A percentile compares a stretch with the other conserved stretches of the same genome.
These are phyloP conservation scores for Afroboletus lepidellus DNA, from an alignment of 1,284 basidiomycete genomes.

Conservation along the genomic window DNA sequence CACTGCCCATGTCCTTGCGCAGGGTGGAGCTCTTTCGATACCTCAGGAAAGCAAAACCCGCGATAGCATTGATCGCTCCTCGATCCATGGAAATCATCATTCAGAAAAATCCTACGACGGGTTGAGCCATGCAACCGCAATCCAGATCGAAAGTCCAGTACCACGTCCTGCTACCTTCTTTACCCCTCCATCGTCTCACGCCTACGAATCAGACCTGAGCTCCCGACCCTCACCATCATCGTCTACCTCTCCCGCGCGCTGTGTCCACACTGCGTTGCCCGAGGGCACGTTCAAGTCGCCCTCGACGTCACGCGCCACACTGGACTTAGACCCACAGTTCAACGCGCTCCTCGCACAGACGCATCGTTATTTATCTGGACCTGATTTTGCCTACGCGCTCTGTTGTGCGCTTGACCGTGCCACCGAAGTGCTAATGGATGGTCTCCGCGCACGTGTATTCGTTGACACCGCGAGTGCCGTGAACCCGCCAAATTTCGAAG, in stretches of 20 bases:
- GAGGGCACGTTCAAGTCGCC: conserved; percentile 10
- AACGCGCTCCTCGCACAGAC: conserved; percentile 69
- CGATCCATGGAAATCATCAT: conserved; percentile 6
- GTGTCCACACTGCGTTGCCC: neutral
- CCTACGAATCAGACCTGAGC: conserved; percentile 14
- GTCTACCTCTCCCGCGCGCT: neutral
- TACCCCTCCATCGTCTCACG: conserved; percentile 24
- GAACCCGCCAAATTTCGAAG: conserved; percentile 19
- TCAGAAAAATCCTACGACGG: conserved; percentile 1
- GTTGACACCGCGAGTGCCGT: conserved; percentile 29
- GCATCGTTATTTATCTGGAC: conserved; percentile 57
- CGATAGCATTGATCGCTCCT: neutral
- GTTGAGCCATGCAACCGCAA: conserved; percentile 13
- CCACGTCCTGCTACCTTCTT: conserved; percentile 17
- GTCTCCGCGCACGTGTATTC: conserved; percentile 60
- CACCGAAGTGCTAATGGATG: conserved; percentile 52
- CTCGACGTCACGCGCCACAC: conserved; percentile 25
- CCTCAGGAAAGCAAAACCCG: conserved; percentile 12
- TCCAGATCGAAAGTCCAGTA: conserved; percentile 17
- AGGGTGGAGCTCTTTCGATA: conserved; percentile 53
- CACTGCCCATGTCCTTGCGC: conserved; percentile 63
- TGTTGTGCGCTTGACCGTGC: conserved; percentile 68
- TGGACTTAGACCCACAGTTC: conserved; percentile 52
- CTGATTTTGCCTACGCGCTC: conserved; percentile 70
- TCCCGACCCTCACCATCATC: conserved; percentile 21